Percentiles rank a stretch among this genome's conserved stretches.
Conservation (phyloP, 73 alveolate species). For the Stentor coeruleus region DNA sequence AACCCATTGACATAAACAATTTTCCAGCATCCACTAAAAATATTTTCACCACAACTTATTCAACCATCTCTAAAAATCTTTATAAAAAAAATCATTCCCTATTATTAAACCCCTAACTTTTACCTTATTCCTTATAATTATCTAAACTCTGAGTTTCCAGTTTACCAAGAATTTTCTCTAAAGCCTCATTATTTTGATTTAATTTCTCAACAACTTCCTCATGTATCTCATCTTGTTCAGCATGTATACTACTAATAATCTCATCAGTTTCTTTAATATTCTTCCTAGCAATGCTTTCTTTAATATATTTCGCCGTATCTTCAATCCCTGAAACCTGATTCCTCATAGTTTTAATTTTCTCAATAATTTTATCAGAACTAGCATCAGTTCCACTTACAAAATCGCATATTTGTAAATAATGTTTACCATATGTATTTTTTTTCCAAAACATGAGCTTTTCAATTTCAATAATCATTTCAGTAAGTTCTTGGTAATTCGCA, state of each 20-base stretch:
- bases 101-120: too few relatives aligned
- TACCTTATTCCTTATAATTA: too few relatives aligned
- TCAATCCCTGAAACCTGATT: background rate
- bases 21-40: too few relatives aligned
- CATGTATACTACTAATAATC: too few relatives aligned
- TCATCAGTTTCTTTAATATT: background rate
- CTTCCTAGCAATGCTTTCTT: background rate
- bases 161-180: background rate
- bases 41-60: too few relatives aligned
- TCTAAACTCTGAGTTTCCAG: too few relatives aligned
- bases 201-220: background rate
- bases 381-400: background rate
- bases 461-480: conserved; percentile 11
- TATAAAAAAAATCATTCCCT: too few relatives aligned
- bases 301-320: background rate
- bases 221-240: background rate
- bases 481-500: background rate
- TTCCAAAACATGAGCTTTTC: conserved; percentile 20
- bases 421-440: background rate
- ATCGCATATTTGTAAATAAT: background rate
- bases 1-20: too few relatives aligned
- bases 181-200: background rate
- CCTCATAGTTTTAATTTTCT: background rate
- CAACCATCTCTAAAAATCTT: too few relatives aligned
- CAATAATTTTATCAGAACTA: background rate